A percentile compares a stretch with the other conserved stretches of the same genome.
phyloP scores from a whole-genome alignment of 345 rosid genomes.

The Populus tremula region DNA sequence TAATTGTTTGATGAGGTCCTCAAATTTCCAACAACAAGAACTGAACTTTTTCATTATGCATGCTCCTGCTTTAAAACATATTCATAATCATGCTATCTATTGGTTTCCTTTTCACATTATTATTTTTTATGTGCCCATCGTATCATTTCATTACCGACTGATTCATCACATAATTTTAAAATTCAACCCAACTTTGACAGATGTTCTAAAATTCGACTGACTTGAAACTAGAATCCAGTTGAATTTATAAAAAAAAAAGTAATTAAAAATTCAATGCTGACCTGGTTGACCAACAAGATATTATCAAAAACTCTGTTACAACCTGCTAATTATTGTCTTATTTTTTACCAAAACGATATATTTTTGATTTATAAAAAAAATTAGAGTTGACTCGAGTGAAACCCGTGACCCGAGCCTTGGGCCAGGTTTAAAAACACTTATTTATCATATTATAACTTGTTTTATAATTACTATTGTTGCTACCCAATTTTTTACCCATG shows the following conservation, averaged over 20 bases:
- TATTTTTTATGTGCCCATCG: not conserved
- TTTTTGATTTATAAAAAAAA: too few relatives aligned
- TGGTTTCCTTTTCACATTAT: not conserved
- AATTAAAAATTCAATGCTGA: fast-evolving
- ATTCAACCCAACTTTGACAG: too few relatives aligned
- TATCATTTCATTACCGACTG: not conserved
- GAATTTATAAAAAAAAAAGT: too few relatives aligned
- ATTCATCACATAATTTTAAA: not conserved
- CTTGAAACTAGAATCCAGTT: fast-evolving
- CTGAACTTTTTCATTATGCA: not conserved
- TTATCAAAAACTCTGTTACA: fast-evolving
- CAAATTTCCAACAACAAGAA: not conserved
- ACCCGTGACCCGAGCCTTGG: fast-evolving
- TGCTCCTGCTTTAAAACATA: not conserved
- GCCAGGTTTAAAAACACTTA: not conserved
- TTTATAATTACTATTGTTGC: not conserved
- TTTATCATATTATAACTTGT: not conserved
- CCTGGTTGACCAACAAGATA: fast-evolving
- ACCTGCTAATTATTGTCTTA: fast-evolving
- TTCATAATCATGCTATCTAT: not conserved
- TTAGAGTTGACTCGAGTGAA: fast-evolving
- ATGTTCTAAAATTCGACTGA: fast-evolving
- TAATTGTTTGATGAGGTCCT: not conserved
- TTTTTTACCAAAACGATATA: too few relatives aligned
- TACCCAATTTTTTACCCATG: too few relatives aligned